Conservation (phyloP, 2,329 filamentous ascomycete genomes). For the Phaeophleospora eucalypticola region DNA sequence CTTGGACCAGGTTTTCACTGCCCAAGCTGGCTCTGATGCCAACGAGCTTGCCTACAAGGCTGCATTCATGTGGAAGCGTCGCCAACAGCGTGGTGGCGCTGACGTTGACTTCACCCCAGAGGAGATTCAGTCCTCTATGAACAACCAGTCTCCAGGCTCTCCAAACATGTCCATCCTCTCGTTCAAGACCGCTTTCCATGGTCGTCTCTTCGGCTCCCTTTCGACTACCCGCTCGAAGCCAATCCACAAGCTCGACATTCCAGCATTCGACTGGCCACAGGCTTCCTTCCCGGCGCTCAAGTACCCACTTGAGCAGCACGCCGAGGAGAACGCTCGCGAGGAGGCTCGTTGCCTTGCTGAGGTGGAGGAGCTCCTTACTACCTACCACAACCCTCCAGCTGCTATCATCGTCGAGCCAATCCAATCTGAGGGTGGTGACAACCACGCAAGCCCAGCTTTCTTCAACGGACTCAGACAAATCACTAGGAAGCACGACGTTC, state of each 20-base stretch:
- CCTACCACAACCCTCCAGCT: slow-evolving; percentile 72
- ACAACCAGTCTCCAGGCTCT: slow-evolving; percentile 73
- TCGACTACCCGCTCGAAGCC: slow-evolving; percentile 89
- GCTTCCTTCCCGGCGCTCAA: slow-evolving; percentile 80
- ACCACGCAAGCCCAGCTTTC: slow-evolving; percentile 83
- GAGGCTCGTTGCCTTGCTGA: slow-evolving; percentile 78
- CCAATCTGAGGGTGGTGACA: slow-evolving; percentile 91
- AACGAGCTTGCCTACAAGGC: slow-evolving; percentile 95
- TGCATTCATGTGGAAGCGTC: slow-evolving; percentile 87
- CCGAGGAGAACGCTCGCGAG: slow-evolving; percentile 72
- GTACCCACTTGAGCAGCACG: slow-evolving; percentile 79
- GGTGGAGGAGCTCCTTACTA: slow-evolving; percentile 75
- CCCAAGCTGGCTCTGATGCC: slow-evolving; percentile 82
- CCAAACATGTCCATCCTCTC: slow-evolving; percentile 80
- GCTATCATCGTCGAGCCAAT: slow-evolving; percentile 86
- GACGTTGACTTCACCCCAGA: slow-evolving; percentile 73
- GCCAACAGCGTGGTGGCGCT: slow-evolving; percentile 73
- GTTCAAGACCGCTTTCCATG: slow-evolving; percentile 86
- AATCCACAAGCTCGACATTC: slow-evolving; percentile 92
- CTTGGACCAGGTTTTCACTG: slow-evolving; percentile 84
- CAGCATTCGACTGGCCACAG: slow-evolving; percentile 92
- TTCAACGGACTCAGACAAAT: slow-evolving; percentile 79
- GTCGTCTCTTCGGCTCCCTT: slow-evolving; percentile 79
- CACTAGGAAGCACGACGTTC: slow-evolving; percentile 70
- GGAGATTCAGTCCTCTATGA: slow-evolving; percentile 72